Percentiles rank a stretch among this genome's conserved stretches.
These are phyloP conservation scores for Rhynchospora tenuis DNA, from an alignment of 176 grass and related monocot species.

Conservation along the genomic window DNA sequence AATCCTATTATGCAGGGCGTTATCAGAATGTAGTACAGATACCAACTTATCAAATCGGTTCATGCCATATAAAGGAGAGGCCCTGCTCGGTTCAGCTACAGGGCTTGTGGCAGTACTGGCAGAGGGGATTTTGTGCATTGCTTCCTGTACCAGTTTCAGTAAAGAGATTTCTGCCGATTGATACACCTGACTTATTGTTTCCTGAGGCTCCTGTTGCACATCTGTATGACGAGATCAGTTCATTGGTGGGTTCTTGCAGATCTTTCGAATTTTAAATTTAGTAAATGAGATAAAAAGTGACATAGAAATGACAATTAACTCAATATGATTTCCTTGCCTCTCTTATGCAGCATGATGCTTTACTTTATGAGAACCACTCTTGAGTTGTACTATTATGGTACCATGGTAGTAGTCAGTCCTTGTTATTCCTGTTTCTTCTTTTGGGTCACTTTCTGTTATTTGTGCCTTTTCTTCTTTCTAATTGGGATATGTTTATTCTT, in stretches of 20 bases:
- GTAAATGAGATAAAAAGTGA: background rate
- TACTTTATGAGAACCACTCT: background rate
- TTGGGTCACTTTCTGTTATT: background rate
- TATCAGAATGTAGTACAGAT: constrained; percentile 53
- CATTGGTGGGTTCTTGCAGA: constrained; percentile 5
- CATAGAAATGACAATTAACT: background rate
- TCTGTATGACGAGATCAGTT: constrained; percentile 40
- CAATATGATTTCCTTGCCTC: background rate
- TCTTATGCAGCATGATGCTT: background rate
- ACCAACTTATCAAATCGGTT: constrained; percentile 69
- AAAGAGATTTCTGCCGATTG: constrained; percentile 71
- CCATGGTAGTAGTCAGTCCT: background rate
- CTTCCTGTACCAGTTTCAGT: constrained; percentile 89
- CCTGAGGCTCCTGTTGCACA: constrained; percentile 54
- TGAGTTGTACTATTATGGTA: background rate
- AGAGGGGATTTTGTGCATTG: constrained; percentile 84
- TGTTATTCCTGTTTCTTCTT: background rate
- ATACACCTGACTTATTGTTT: constrained; percentile 60
- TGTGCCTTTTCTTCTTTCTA: background rate
- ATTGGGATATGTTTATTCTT: background rate
- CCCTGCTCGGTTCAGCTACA: constrained; percentile 57
- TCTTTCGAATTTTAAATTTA: background rate
- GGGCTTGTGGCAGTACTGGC: constrained; percentile 92
- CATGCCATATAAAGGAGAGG: constrained; percentile 78
- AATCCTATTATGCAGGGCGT: constrained; percentile 24